Conservation (phyloP, 1,139 yeast genomes). For the Suhomyces bribrorum region DNA sequence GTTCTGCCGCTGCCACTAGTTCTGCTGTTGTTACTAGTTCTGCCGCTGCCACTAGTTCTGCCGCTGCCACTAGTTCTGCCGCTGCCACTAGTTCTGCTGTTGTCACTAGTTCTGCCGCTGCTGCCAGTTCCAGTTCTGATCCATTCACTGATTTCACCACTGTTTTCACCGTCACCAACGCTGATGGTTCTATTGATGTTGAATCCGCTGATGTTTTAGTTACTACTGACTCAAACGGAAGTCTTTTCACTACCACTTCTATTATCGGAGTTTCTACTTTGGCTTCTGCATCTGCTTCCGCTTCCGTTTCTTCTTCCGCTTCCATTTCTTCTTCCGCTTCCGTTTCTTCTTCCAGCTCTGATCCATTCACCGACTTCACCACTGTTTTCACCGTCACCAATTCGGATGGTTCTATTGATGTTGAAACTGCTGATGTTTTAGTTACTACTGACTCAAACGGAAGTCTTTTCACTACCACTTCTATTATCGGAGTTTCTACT, state of each 20-base stretch:
- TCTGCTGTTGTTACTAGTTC: no score
- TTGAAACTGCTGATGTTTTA: not conserved
- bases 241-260: not conserved
- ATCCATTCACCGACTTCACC: not conserved
- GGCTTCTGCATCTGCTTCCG: slow-evolving; percentile 13
- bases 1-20: no score
- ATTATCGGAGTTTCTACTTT: slow-evolving; percentile 4
- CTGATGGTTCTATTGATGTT: slow-evolving; percentile 16
- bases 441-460: slow-evolving; percentile 5
- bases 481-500: slow-evolving; percentile 1
- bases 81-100: no score
- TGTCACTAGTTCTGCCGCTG: no score
- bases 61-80: no score
- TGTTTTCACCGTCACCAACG: slow-evolving; percentile 16
- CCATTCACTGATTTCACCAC: no score
- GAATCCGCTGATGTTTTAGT: not conserved
- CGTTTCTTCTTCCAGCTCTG: no score
- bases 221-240: not conserved
- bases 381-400: not conserved
- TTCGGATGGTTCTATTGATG: not conserved
- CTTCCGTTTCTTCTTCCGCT: slow-evolving; percentile 13
- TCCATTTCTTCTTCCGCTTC: no score
- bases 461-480: slow-evolving; percentile 4
- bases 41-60: no score
- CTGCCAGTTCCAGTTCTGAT: no score